phyloP scores from a whole-genome alignment of 2,329 filamentous ascomycete genomes.

The Cladosporium sp. region DNA sequence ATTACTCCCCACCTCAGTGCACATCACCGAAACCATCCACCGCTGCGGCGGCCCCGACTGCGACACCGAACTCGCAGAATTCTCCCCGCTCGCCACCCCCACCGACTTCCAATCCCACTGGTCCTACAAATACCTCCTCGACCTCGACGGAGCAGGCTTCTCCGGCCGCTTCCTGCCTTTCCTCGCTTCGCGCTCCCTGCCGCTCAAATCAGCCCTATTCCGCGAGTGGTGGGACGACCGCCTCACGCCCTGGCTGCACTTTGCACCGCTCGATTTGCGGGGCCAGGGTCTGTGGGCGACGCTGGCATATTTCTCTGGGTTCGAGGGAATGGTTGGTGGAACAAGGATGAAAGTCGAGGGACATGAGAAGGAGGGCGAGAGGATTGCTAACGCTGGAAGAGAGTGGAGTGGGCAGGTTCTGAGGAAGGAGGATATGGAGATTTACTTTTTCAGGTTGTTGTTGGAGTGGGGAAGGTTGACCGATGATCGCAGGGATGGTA shows the following conservation, averaged over 20 bases:
- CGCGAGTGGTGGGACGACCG: constrained; percentile 78
- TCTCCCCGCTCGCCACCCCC: constrained; percentile 43
- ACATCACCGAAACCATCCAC: constrained; percentile 59
- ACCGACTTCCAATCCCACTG: constrained; percentile 61
- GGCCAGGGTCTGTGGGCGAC: constrained; percentile 74
- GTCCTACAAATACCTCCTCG: constrained; percentile 69
- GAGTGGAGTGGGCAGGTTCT: constrained; percentile 66
- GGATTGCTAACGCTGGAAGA: constrained; percentile 67
- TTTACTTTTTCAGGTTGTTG: constrained; percentile 76
- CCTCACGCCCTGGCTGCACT: constrained; percentile 75
- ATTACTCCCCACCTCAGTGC: constrained; percentile 58
- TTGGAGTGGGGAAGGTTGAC: constrained; percentile 75
- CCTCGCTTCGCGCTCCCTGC: constrained; percentile 66
- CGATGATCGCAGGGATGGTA: constrained; percentile 59
- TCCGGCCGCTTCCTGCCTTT: constrained; percentile 67
- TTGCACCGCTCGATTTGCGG: constrained; percentile 73
- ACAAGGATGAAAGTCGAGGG: constrained; percentile 52
- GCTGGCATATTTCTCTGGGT: constrained; percentile 71
- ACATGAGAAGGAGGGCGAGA: constrained; percentile 58
- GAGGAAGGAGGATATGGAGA: constrained; percentile 73
- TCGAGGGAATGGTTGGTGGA: constrained; percentile 52
- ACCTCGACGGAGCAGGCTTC: constrained; percentile 69
- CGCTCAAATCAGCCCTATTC: constrained; percentile 72
- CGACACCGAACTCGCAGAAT: constrained; percentile 54
- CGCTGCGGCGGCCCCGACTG: constrained; percentile 61